These are phyloP conservation scores for Cyclotella distinguenda DNA, from an alignment of 108 stramenopile species.

Conservation along the genomic window DNA sequence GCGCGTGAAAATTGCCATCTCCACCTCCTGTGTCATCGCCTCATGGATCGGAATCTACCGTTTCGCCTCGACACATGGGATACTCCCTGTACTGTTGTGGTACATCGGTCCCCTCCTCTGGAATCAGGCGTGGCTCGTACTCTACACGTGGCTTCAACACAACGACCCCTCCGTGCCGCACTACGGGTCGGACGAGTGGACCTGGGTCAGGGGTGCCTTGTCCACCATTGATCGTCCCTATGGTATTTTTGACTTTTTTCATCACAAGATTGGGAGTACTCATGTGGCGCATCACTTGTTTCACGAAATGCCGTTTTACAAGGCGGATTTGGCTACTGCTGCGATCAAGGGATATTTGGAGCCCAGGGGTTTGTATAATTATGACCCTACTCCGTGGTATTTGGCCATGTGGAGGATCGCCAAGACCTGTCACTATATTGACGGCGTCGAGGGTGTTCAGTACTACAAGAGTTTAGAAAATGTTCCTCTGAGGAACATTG, in stretches of 20 bases:
- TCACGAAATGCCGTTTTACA: slow-evolving; percentile 99
- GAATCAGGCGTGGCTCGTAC: slow-evolving; percentile 95
- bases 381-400: slow-evolving; percentile 88
- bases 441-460: slow-evolving; percentile 78
- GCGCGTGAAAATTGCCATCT: slow-evolving; percentile 75
- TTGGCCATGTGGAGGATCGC: slow-evolving; percentile 88
- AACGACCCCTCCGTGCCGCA: slow-evolving; percentile 97
- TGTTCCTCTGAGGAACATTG: slow-evolving; percentile 67
- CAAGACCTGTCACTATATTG: slow-evolving; percentile 89
- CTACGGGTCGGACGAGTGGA: slow-evolving; percentile 95
- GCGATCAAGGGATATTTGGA: slow-evolving; percentile 85
- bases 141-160: slow-evolving; percentile 99
- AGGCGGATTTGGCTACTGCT: slow-evolving; percentile 92
- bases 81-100: slow-evolving; percentile 84
- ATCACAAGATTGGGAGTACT: slow-evolving; percentile 96
- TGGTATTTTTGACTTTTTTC: slow-evolving; percentile 95
- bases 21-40: slow-evolving; percentile 72
- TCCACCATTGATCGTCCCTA: slow-evolving; percentile 97
- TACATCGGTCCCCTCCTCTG: slow-evolving; percentile 94
- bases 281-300: slow-evolving; percentile 99
- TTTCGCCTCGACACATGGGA: slow-evolving; percentile 57
- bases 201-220: slow-evolving; percentile 96
- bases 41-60: slow-evolving; percentile 46
- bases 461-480: slow-evolving; percentile 87
- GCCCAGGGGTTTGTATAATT: slow-evolving; percentile 92